Base-by-base conservation (phyloP, 768 basidiomycete species). In the Arthromyces matolae region DNA sequence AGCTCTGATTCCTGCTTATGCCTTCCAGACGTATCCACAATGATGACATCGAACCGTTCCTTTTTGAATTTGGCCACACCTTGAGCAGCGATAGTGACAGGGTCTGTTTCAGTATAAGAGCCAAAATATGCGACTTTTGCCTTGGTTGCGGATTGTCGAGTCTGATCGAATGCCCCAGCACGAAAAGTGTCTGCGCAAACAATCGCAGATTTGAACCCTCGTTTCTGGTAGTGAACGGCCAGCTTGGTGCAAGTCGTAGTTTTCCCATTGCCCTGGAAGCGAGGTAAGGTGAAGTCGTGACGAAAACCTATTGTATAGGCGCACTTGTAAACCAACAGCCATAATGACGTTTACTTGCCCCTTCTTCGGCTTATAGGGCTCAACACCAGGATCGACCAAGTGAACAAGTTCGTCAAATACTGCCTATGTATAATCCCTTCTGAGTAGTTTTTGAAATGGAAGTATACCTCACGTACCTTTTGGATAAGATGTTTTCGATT, bases 121-220 rank as follows among this genome's bases (percentile, higher is more conserved):
- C 96, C 96, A 69, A 93, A 99, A 78, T 96, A 99, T 3, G 96
- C 93, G 12, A 99, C 92, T 65, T 97, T 98, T 31, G 96, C 96
- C 67, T 96, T 95, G 12, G 93, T 96, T 16, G 96, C 95, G 41
- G 95, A 97, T 71, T 99, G 96, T 62, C 96, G 86, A 9, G 96
- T 92, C 66, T 99, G 96, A 69, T 99, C 96, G 68, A 99, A 99
- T 29, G 96, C 96, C 42, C 96, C 96, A 3, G 96, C 96, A 70
- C 96, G 89, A 76, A 99, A 99, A 0, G 96, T 99, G 67, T 99
- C 96, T 18, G 96, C 96, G 60, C 96, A 99, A 55, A 99, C 95
- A 45, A 99, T 93, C 51, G 86, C 91, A 10, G 94, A 89, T 65
- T 95, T 93, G 77, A 97, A 90, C 6, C 96, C 96, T 54, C 94